These are phyloP conservation scores for Basidiobolus meristosporus DNA, from an alignment of 371 early-diverging fungal genomes.

Conservation along the genomic window DNA sequence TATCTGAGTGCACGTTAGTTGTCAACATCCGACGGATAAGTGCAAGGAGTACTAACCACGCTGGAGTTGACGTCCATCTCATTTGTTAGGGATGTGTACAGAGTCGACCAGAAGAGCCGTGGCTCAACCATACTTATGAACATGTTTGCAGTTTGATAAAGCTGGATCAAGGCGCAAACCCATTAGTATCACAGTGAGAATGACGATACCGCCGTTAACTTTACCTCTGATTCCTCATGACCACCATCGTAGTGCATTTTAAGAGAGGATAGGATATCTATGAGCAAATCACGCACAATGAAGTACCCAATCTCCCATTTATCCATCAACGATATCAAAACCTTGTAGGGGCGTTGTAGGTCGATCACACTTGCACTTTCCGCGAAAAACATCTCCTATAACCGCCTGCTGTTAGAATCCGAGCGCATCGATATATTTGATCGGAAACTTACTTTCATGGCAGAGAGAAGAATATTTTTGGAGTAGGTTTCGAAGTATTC, in stretches of 20 bases:
- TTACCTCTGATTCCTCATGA: slow-evolving; percentile 19
- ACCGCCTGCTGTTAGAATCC: background rate
- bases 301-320: slow-evolving; percentile 66
- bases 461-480: slow-evolving; percentile 11
- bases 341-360: slow-evolving; percentile 51
- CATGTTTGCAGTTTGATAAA: slow-evolving; percentile 67
- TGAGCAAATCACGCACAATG: slow-evolving; percentile 44
- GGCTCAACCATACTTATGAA: slow-evolving; percentile 78
- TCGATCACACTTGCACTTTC: slow-evolving; percentile 12
- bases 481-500: slow-evolving; percentile 22
- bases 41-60: too few relatives aligned
- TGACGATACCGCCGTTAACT: slow-evolving; percentile 2
- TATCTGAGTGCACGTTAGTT: too few relatives aligned
- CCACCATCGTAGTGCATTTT: slow-evolving; percentile 18
- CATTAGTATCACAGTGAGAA: background rate
- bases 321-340: slow-evolving; percentile 71
- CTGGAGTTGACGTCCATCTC: too few relatives aligned
- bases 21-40: too few relatives aligned
- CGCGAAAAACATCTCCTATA: background rate
- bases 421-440: background rate
- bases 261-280: slow-evolving; percentile 48
- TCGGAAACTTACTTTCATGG: slow-evolving; percentile 10
- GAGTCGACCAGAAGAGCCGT: slow-evolving; percentile 58
- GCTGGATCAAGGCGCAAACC: slow-evolving; percentile 9
- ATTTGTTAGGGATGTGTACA: too few relatives aligned